Conservation (phyloP, 768 basidiomycete genomes). For the Boletus tylopilopsis region DNA sequence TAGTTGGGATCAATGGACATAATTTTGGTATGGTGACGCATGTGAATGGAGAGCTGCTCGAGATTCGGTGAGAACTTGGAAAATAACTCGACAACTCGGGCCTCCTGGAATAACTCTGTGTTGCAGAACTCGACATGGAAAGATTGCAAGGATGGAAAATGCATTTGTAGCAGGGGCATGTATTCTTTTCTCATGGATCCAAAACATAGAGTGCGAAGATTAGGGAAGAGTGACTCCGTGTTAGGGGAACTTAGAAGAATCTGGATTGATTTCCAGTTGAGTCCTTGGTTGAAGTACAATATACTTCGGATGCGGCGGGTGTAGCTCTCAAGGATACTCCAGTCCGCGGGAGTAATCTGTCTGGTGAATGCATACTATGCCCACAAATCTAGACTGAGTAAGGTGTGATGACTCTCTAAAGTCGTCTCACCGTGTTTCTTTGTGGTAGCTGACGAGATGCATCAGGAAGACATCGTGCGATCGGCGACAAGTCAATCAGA, state of each 20-base stretch:
- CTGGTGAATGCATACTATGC: neutral
- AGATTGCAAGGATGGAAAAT: too few species aligned
- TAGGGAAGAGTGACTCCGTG: too few species aligned
- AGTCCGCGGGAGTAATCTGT: neutral
- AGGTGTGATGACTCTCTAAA: neutral
- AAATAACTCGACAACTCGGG: too few species aligned
- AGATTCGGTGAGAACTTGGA: too few species aligned
- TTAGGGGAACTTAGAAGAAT: neutral
- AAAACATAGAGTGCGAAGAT: too few species aligned
- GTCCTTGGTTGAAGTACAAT: neutral
- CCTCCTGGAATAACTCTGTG: too few species aligned
- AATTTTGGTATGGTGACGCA: too few species aligned
- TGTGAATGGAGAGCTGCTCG: too few species aligned
- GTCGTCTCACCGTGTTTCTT: neutral
- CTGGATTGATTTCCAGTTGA: neutral
- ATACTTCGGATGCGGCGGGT: neutral
- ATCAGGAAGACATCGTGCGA: neutral
- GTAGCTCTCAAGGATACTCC: neutral
- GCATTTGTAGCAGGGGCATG: too few species aligned
- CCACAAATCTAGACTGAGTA: too few species aligned
- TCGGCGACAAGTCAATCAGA: neutral
- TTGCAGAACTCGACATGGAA: too few species aligned
- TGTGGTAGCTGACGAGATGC: neutral
- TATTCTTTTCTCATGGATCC: too few species aligned
- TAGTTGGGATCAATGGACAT: neutral